phyloP scores from a whole-genome alignment of 1,139 yeast species.

The Lodderomyces theae region DNA sequence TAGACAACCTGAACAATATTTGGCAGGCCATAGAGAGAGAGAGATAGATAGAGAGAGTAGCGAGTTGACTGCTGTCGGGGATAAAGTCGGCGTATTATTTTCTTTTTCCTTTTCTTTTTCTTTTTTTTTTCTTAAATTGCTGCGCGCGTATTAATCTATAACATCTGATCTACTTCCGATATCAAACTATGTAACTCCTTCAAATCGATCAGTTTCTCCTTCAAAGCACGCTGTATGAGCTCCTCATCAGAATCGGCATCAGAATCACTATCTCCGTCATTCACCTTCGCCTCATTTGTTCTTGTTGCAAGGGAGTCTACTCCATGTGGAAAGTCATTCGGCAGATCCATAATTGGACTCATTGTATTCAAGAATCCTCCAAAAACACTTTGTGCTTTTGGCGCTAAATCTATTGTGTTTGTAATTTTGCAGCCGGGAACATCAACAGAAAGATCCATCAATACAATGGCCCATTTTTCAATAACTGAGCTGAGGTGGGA shows the following conservation, averaged over 20 bases:
- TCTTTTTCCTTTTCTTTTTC: neutral
- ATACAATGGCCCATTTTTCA: constrained; percentile 47
- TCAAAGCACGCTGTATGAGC: constrained; percentile 9
- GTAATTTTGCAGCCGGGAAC: constrained; percentile 41
- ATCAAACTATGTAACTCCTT: constrained; percentile 3
- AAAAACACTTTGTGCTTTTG: neutral
- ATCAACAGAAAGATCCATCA: constrained; percentile 30
- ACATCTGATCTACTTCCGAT: constrained; percentile 3
- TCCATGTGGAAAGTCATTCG: neutral
- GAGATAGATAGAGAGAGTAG: neutral
- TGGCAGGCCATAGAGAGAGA: neutral
- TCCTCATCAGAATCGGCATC: constrained; percentile 14
- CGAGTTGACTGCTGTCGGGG: neutral
- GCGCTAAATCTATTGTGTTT: constrained; percentile 27
- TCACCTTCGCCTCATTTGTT: neutral
- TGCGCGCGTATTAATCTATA: neutral
- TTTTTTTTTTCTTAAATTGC: neutral
- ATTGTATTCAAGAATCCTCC: neutral
- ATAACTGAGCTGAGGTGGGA: constrained; percentile 23
- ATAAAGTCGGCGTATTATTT: neutral
- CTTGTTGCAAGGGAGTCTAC: too few relatives aligned
- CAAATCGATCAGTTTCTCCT: constrained; percentile 1
- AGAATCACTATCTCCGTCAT: constrained; percentile 5
- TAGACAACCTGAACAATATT: constrained; percentile 50
- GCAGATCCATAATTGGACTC: constrained; percentile 1